phyloP scores from a whole-genome alignment of 352 stramenopile genomes.

The Pythium aphanidermatum region DNA sequence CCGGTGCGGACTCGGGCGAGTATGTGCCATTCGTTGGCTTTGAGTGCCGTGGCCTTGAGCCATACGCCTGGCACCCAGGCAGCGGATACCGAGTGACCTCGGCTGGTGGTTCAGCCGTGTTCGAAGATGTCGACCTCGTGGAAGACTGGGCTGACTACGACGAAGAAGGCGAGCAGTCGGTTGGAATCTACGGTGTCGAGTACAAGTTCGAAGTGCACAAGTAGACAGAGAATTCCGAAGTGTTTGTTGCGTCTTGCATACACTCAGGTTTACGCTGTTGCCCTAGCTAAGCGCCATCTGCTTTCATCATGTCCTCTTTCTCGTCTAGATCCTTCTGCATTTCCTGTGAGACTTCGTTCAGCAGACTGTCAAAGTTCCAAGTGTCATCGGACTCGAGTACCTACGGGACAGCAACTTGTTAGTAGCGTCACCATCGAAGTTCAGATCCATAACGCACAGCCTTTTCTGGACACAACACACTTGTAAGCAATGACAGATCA shows the following conservation, averaged over 20 bases:
- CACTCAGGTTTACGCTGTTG: not conserved
- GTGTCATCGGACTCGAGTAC: constrained; percentile 57
- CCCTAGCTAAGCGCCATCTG: constrained; percentile 26
- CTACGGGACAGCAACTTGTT: constrained; percentile 17
- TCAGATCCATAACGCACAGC: constrained; percentile 30
- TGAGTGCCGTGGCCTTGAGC: constrained; percentile 82
- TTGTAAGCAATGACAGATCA: constrained; percentile 62
- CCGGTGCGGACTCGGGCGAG: constrained; percentile 52
- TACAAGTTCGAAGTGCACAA: constrained; percentile 83
- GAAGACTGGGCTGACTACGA: constrained; percentile 88
- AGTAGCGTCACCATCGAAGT: not conserved
- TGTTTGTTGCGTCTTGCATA: too few species aligned
- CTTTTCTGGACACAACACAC: constrained; percentile 59
- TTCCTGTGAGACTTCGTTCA: constrained; percentile 77
- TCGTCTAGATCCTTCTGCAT: constrained; percentile 76
- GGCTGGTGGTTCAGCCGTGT: constrained; percentile 47
- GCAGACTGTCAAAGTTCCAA: constrained; percentile 70
- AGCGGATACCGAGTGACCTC: constrained; percentile 69
- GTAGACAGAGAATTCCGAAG: too few species aligned
- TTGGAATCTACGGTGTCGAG: constrained; percentile 72
- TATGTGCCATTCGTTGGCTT: constrained; percentile 84
- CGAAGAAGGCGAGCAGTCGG: constrained; percentile 65
- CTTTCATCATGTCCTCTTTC: constrained; percentile 57
- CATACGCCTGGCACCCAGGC: constrained; percentile 72
- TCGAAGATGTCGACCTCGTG: constrained; percentile 73